Conservation (phyloP, 1,284 basidiomycete genomes). For the Ustilago crameri region DNA sequence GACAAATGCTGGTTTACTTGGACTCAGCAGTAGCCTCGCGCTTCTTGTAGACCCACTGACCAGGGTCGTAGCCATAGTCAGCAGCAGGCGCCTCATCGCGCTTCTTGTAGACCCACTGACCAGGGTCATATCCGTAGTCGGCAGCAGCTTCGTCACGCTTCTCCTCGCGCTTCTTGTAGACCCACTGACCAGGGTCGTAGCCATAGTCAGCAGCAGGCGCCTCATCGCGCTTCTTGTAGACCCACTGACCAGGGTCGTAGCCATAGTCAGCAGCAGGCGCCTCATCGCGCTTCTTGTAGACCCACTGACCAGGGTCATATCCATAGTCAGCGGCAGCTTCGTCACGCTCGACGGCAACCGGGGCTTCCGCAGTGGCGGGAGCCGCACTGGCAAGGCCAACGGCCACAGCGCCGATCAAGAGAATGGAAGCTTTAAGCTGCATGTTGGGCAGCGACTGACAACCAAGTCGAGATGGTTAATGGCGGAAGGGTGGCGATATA, state of each 20-base stretch:
- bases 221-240: conserved; percentile 28
- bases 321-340: conserved; percentile 31
- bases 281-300: conserved; percentile 21
- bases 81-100: conserved; percentile 11
- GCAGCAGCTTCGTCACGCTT: conserved; percentile 14
- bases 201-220: conserved; percentile 26
- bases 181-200: conserved; percentile 13
- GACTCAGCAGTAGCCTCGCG: conserved; percentile 6
- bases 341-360: conserved; percentile 22
- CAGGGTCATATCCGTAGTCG: conserved; percentile 17
- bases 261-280: conserved; percentile 24
- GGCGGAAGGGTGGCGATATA: conserved; percentile 1
- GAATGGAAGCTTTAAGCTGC: conserved; percentile 39
- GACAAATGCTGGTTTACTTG: not conserved
- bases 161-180: conserved; percentile 24
- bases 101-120: conserved; percentile 14
- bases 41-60: conserved; percentile 18
- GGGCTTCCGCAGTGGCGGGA: conserved; percentile 14
- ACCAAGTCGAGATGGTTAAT: conserved; percentile 8
- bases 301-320: conserved; percentile 14
- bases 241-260: conserved; percentile 15
- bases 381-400: conserved; percentile 34
- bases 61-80: conserved; percentile 16
- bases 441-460: conserved; percentile 16
- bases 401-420: conserved; percentile 37